phyloP scores from a whole-genome alignment of 306 rosid species.

The Prunus campanulata region DNA sequence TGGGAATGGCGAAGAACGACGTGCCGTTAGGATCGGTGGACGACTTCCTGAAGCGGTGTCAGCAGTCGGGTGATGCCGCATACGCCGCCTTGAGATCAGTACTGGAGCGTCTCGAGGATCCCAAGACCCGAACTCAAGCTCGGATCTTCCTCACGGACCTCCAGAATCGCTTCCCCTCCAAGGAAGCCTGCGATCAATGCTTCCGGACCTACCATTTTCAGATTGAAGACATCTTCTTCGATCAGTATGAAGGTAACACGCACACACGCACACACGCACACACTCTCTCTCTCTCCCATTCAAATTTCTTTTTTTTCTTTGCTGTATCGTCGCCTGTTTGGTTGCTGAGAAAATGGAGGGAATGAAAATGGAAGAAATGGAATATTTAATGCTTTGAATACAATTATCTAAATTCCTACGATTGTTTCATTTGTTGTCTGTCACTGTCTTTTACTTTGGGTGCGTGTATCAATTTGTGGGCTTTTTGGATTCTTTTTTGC shows the following conservation, averaged over 20 bases:
- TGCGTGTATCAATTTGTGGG: not conserved
- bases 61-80: slow-evolving; percentile 80
- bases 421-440: not conserved
- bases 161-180: slow-evolving; percentile 67
- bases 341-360: not conserved
- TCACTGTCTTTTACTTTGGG: not conserved
- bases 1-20: slow-evolving; percentile 27
- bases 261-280: not conserved
- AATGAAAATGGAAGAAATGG: not conserved
- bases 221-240: slow-evolving; percentile 78
- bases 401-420: not conserved
- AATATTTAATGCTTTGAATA: not conserved
- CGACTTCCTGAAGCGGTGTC: slow-evolving; percentile 60
- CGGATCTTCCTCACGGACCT: slow-evolving; percentile 83
- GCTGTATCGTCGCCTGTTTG: slow-evolving; percentile 5
- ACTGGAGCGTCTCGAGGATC: slow-evolving; percentile 77
- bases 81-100: slow-evolving; percentile 66
- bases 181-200: slow-evolving; percentile 59
- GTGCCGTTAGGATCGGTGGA: slow-evolving; percentile 45
- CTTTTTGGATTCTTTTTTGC: not conserved
- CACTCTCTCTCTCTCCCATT: too few species aligned
- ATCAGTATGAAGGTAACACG: slow-evolving; percentile 56
- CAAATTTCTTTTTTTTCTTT: not conserved
- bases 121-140: slow-evolving; percentile 58
- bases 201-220: slow-evolving; percentile 68